Evolutionary conservation across 164 flowering plant species (phyloP).

Genomic region (Aristolochia contorta): DNA sequence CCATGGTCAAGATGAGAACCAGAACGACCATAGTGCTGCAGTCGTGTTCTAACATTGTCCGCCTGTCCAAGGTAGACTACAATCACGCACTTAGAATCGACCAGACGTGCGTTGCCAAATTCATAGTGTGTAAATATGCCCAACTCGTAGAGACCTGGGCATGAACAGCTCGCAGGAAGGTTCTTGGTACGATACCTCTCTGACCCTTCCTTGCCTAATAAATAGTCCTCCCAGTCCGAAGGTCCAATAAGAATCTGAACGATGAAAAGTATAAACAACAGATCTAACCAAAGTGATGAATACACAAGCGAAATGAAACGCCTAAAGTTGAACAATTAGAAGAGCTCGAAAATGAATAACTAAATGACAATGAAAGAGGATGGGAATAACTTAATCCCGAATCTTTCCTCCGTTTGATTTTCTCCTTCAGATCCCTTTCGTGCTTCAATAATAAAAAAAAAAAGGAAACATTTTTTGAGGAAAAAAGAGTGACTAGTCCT

Average conservation of each 20-base stretch:
- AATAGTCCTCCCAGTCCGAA: slow-evolving; percentile 71
- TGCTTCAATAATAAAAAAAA: too few species aligned
- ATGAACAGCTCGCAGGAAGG: slow-evolving; percentile 37
- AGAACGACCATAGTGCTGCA: slow-evolving; percentile 13
- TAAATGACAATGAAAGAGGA: too few species aligned
- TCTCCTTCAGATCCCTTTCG: neutral
- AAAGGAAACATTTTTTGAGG: too few species aligned
- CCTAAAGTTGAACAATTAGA: too few species aligned
- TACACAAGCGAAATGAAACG: too few species aligned
- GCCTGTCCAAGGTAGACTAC: slow-evolving; percentile 23
- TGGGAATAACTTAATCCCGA: too few species aligned
- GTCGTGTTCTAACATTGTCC: slow-evolving; percentile 15
- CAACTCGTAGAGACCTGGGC: slow-evolving; percentile 80
- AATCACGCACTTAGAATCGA: slow-evolving; percentile 27
- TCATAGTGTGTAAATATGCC: slow-evolving; percentile 30
- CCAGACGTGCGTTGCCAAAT: slow-evolving; percentile 26
- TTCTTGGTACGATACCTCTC: slow-evolving; percentile 63
- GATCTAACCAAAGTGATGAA: neutral
- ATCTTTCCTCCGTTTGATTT: neutral
- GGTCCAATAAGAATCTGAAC: slow-evolving; percentile 57
- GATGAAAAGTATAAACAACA: neutral
- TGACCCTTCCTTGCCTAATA: slow-evolving; percentile 58
- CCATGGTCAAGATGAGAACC: slow-evolving; percentile 67
- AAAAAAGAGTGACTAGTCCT: too few species aligned
- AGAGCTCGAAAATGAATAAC: too few species aligned